These are phyloP conservation scores for Cordyceps pruinosa DNA, from an alignment of 2,329 filamentous ascomycete genomes.

Conservation along the genomic window DNA sequence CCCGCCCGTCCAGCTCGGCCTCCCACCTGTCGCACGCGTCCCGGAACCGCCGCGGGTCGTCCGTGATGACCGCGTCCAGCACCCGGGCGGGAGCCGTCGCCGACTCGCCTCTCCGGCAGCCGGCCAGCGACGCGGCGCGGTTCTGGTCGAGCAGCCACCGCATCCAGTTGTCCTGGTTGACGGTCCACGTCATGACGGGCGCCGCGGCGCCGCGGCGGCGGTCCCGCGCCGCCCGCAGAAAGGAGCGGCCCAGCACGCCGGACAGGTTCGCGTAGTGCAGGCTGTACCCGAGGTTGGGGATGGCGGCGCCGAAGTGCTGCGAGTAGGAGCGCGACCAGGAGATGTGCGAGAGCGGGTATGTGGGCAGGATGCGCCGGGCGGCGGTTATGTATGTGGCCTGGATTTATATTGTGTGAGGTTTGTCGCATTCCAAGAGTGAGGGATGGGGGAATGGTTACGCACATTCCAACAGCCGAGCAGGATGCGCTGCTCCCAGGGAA, in stretches of 20 bases:
- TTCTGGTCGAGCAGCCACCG: constrained; percentile 60
- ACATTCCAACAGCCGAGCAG: constrained; percentile 79
- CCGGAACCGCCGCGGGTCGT: constrained; percentile 65
- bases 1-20: constrained; percentile 26
- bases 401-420: background rate
- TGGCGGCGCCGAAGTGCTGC: constrained; percentile 53
- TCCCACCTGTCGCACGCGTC: constrained; percentile 46
- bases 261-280: constrained; percentile 63
- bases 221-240: constrained; percentile 52
- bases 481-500: constrained; percentile 66
- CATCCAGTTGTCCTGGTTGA: constrained; percentile 76
- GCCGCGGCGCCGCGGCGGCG: constrained; percentile 32
- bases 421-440: no score
- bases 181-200: constrained; percentile 73
- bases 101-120: constrained; percentile 19
- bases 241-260: constrained; percentile 57
- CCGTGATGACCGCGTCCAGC: constrained; percentile 79
- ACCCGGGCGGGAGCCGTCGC: constrained; percentile 7
- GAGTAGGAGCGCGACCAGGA: constrained; percentile 62
- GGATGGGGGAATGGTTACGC: constrained; percentile 20
- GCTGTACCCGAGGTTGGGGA: constrained; percentile 69
- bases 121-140: no score
- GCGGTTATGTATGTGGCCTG: constrained; percentile 62
- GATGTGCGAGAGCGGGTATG: constrained; percentile 60
- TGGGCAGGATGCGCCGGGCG: constrained; percentile 54